phyloP scores from a whole-genome alignment of 768 basidiomycete genomes.

The Lactarius trivialis region DNA sequence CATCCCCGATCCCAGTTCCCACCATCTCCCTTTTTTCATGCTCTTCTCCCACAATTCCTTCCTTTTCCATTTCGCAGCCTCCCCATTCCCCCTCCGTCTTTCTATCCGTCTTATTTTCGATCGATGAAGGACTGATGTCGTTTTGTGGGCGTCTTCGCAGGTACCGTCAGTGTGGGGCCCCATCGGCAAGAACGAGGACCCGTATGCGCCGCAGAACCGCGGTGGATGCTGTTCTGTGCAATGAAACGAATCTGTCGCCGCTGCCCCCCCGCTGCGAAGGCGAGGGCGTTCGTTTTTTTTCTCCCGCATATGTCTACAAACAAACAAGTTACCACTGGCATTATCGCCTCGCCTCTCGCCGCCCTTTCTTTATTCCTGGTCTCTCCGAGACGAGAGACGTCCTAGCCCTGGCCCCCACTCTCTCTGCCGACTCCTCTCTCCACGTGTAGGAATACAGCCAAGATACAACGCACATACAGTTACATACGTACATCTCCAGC shows the following conservation, averaged over 20 bases:
- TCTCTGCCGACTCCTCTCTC: neutral
- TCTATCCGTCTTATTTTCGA: neutral
- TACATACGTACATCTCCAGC: neutral
- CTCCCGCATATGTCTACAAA: neutral
- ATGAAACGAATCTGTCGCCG: slow-evolving; percentile 1
- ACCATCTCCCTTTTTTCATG: neutral
- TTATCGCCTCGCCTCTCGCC: neutral
- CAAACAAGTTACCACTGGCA: neutral
- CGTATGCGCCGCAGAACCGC: slow-evolving; percentile 60
- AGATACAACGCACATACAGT: neutral
- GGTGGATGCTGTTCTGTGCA: slow-evolving; percentile 18
- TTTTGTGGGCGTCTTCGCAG: slow-evolving; percentile 33
- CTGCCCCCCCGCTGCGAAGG: neutral
- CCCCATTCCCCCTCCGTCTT: neutral
- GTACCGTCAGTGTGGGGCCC: slow-evolving; percentile 97
- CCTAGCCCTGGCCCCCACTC: neutral
- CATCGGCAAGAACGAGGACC: slow-evolving; percentile 87
- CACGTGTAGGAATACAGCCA: neutral
- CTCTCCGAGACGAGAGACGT: neutral
- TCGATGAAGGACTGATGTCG: neutral
- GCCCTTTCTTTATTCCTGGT: neutral
- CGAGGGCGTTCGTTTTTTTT: neutral
- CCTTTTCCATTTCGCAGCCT: neutral
- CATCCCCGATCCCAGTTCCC: neutral
- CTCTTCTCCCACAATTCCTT: neutral